A percentile compares a stretch with the other conserved stretches of the same genome.
Conservation (phyloP, 768 basidiomycete species). For the Phanerochaete carnosa region DNA sequence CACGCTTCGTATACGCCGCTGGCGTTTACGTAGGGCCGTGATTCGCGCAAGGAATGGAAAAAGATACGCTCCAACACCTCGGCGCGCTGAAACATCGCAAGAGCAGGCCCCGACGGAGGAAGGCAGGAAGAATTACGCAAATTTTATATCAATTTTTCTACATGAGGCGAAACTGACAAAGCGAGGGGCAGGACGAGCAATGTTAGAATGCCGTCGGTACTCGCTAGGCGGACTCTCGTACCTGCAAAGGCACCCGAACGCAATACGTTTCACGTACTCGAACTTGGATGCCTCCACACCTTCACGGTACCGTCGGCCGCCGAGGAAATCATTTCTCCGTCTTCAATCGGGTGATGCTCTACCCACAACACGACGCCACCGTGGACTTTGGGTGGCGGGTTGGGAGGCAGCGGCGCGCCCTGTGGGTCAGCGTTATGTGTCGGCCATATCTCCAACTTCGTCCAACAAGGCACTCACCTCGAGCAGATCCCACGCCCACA, state of each 20-base stretch:
- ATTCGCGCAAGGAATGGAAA: no score
- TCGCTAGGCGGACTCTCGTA: neutral
- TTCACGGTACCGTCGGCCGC: conserved; percentile 91
- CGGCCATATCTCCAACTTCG: neutral
- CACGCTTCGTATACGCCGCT: no score
- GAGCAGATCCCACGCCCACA: conserved; percentile 94
- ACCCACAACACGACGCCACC: conserved; percentile 88
- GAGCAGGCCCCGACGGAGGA: no score
- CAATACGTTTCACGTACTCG: neutral
- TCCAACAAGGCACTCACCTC: conserved; percentile 52
- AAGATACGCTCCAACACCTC: no score
- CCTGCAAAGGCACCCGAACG: neutral
- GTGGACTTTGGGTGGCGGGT: conserved; percentile 77
- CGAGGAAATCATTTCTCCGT: conserved; percentile 82
- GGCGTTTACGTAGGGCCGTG: no score
- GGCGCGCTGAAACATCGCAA: no score
- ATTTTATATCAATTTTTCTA: no score
- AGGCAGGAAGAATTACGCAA: no score
- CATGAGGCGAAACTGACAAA: no score
- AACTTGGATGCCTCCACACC: conserved; percentile 61
- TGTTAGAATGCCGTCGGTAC: neutral
- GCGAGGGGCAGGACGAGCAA: no score
- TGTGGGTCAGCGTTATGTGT: conserved; percentile 25
- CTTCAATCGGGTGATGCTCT: conserved; percentile 81
- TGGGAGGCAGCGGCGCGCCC: conserved; percentile 69